Base-by-base conservation (phyloP, 352 stramenopile species). In the Phytophthora crassamura region DNA sequence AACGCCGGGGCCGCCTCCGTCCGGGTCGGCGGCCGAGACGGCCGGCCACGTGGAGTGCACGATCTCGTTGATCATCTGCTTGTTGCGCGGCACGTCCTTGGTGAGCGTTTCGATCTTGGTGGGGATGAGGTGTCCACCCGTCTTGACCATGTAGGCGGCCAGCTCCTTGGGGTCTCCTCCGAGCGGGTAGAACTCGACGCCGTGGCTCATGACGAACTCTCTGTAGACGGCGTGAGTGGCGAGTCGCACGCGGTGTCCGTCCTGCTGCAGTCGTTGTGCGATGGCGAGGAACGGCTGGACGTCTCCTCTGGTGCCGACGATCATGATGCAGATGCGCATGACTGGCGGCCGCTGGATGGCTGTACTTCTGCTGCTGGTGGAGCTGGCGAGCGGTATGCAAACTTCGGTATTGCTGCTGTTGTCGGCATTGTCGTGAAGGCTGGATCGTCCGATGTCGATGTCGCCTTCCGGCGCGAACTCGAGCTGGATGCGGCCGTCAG, bases 101-200 rank as follows among this genome's bases (percentile, higher is more conserved):
- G 64, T 62, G 6, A 88, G 75, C n/a, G 55, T 89, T 68, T 86
- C 77, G 30, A 84, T 77, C 42, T 83, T 90, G 39, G 77, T 62
- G 8, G 85, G 85, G 43, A 94, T 84, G 16, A 95, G 39, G 50
- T 84, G 76, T 0, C 88, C 89, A 32, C 82, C 75, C 7, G 88
- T 95, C 64, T 94, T 90, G 20, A 96, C 87, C 92, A 98, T 98
- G 80, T 97, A 98, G 32, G 85, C 80, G 1, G 83, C 77, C 14
- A 93, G 64, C 47, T 87, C 81, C 60, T 89, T 87, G 14, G 80
- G 82, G 42, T 89, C 82, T 5, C 80, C 80, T 2, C 72, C 82
- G 2, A 91, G 56, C 15, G 82, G 82, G 47, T 89, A 91, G 59
- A 91, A 91, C 72, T 90, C 83, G 48, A 91, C 59, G 36, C 71